A percentile compares a stretch with the other conserved stretches of the same genome.
Evolutionary conservation across 805 yeast genomes (phyloP).

Genomic region (Metschnikowia anglica): DNA sequence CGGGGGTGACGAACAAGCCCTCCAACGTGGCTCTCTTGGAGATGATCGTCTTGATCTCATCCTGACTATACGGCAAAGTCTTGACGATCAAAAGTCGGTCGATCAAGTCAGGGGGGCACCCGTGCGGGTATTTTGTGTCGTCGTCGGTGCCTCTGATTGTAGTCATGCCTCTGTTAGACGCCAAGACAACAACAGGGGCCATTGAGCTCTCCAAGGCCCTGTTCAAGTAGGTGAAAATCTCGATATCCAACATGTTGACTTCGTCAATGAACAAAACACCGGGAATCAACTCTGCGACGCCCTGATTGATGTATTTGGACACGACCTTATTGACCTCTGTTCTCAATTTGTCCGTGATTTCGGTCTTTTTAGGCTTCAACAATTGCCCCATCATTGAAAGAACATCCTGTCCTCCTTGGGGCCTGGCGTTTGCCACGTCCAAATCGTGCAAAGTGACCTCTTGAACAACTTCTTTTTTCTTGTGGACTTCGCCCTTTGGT

Average conservation of each 20-base stretch:
- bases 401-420: conserved; percentile 96
- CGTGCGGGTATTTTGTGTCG: conserved; percentile 87
- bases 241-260: conserved; percentile 97
- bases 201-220: conserved; percentile 88
- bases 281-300: conserved; percentile 95
- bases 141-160: conserved; percentile 86
- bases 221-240: conserved; percentile 92
- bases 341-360: conserved; percentile 92
- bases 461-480: conserved; percentile 96
- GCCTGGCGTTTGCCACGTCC: conserved; percentile 94
- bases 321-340: conserved; percentile 94
- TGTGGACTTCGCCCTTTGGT: conserved; percentile 98
- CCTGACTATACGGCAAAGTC: conserved; percentile 82
- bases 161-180: conserved; percentile 93
- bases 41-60: conserved; percentile 79
- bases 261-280: conserved; percentile 98
- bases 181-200: conserved; percentile 93
- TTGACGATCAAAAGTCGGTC: conserved; percentile 90
- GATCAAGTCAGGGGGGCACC: conserved; percentile 91
- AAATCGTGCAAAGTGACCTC: conserved; percentile 95
- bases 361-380: conserved; percentile 93
- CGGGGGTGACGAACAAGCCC: conserved; percentile 58
- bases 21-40: conserved; percentile 81
- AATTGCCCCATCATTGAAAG: conserved; percentile 96
- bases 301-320: conserved; percentile 94